Percentiles rank a stretch among this genome's conserved stretches.
Conservation (phyloP, 768 basidiomycete genomes). For the Kwoniella sp. region DNA sequence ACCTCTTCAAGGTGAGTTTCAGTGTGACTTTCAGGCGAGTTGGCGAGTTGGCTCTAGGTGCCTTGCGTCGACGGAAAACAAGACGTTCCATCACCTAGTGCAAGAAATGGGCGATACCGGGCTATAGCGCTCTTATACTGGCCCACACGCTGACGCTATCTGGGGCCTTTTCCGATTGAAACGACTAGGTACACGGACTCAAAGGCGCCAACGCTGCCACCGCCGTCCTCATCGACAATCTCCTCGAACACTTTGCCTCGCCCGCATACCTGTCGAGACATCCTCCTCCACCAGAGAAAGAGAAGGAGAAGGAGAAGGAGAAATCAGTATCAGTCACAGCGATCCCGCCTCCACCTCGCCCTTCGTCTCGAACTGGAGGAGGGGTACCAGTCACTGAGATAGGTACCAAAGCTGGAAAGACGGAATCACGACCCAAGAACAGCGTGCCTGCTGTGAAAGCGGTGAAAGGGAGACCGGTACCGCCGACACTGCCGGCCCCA, state of each 20-base stretch:
- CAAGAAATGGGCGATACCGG: too few relatives aligned
- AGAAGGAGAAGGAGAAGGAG: constrained; percentile 8
- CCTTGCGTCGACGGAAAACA: neutral
- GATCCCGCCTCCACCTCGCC: constrained; percentile 4
- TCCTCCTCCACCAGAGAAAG: constrained; percentile 1
- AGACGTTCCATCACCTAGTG: too few relatives aligned
- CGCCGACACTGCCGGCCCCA: neutral
- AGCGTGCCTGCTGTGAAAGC: neutral
- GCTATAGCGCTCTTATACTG: too few relatives aligned
- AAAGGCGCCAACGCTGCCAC: constrained; percentile 48
- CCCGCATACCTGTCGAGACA: constrained; percentile 24
- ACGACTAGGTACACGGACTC: constrained; percentile 38
- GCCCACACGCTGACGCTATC: too few relatives aligned
- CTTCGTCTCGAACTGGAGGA: neutral
- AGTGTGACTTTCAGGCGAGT: too few relatives aligned
- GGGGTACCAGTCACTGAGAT: neutral
- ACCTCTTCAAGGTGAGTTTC: constrained; percentile 46
- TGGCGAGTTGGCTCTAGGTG: neutral
- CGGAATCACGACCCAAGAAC: constrained; percentile 10
- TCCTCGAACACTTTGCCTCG: constrained; percentile 37
- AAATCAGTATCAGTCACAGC: neutral
- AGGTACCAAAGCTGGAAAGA: neutral
- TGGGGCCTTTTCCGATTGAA: too few relatives aligned
- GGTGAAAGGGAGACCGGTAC: constrained; percentile 3
- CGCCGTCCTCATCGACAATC: constrained; percentile 30